Conservation (phyloP, 2,329 filamentous ascomycete species). For the Elsinoe australis region DNA sequence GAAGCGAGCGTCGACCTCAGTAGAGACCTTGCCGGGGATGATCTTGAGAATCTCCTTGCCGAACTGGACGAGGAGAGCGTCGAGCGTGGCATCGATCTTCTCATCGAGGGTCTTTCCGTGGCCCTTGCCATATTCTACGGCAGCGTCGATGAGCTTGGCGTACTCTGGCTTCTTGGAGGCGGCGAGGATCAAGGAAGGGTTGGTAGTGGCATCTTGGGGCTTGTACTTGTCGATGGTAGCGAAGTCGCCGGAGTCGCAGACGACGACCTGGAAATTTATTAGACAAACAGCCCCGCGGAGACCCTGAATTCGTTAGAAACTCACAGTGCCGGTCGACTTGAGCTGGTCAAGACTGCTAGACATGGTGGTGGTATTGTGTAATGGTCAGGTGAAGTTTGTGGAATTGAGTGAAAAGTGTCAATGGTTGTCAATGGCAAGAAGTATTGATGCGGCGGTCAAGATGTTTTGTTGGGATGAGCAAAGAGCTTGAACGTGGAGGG, state of each 20-base stretch:
- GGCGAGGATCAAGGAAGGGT: conserved; percentile 96
- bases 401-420: not conserved
- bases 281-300: conserved; percentile 14
- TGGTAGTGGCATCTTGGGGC: conserved; percentile 99
- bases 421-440: conserved; percentile 6
- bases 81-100: conserved; percentile 83
- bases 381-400: not conserved
- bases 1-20: conserved; percentile 92
- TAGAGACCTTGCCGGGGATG: conserved; percentile 96
- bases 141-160: conserved; percentile 79
- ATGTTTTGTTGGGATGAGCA: conserved; percentile 16
- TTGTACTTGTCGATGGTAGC: conserved; percentile 98
- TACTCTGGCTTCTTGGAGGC: conserved; percentile 98
- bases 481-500: conserved; percentile 15
- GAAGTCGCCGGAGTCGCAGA: conserved; percentile 85
- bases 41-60: conserved; percentile 96
- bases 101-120: conserved; percentile 60
- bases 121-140: conserved; percentile 78
- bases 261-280: conserved; percentile 61
- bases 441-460: conserved; percentile 4
- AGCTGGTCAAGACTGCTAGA: conserved; percentile 89
- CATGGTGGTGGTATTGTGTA: conserved; percentile 47
- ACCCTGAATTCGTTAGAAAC: conserved; percentile 38
- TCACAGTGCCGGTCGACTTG: conserved; percentile 91
- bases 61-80: conserved; percentile 94